These are phyloP conservation scores for Candida maris DNA, from an alignment of 805 yeast species.

Conservation along the genomic window DNA sequence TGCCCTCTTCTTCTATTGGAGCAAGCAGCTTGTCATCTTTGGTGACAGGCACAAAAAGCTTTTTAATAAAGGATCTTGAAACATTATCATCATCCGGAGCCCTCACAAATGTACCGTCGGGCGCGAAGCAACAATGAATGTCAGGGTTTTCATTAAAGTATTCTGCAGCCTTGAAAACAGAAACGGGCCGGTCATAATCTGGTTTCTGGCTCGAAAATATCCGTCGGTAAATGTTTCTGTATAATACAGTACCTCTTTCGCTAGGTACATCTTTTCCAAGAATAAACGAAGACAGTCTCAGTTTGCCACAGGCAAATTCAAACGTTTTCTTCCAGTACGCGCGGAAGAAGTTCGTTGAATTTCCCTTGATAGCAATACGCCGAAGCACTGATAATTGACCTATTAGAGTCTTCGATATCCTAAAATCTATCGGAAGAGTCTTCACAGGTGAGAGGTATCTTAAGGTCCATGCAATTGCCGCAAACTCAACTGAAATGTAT, in stretches of 20 bases:
- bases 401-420: neutral
- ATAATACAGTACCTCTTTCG: slow-evolving; percentile 68
- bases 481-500: slow-evolving; percentile 73
- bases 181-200: slow-evolving; percentile 57
- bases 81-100: slow-evolving; percentile 85
- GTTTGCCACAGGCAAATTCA: slow-evolving; percentile 45
- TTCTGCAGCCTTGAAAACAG: slow-evolving; percentile 40
- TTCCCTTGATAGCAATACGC: neutral
- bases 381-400: neutral
- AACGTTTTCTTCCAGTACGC: slow-evolving; percentile 57
- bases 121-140: slow-evolving; percentile 59
- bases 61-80: slow-evolving; percentile 58
- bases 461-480: slow-evolving; percentile 52
- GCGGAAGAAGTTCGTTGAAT: slow-evolving; percentile 8
- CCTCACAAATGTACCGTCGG: slow-evolving; percentile 77
- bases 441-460: slow-evolving; percentile 35
- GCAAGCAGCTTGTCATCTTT: slow-evolving; percentile 63
- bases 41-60: slow-evolving; percentile 78
- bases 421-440: slow-evolving; percentile 23
- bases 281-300: slow-evolving; percentile 81
- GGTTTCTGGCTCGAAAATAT: slow-evolving; percentile 24
- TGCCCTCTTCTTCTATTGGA: slow-evolving; percentile 32
- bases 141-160: slow-evolving; percentile 41
- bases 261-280: slow-evolving; percentile 56
- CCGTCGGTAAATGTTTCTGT: slow-evolving; percentile 46